These are phyloP conservation scores for Eleusine coracana DNA, from an alignment of 176 grass and related monocot species.

Conservation along the genomic window DNA sequence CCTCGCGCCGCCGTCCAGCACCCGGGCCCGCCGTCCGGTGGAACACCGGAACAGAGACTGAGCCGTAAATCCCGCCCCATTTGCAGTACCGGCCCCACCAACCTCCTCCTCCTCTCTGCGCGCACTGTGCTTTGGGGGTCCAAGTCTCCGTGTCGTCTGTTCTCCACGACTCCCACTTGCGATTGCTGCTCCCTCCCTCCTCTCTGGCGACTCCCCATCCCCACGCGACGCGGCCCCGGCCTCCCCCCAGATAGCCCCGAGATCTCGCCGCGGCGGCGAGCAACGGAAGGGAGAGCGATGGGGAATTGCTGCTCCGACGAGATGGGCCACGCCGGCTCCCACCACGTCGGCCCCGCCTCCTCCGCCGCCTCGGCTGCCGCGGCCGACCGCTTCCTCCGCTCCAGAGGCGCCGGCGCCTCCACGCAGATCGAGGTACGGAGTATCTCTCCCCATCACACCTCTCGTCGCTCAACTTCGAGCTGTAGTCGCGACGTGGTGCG, in stretches of 20 bases:
- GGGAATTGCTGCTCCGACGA: slow-evolving; percentile 98
- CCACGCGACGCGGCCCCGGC: background rate
- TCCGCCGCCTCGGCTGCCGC: slow-evolving; percentile 43
- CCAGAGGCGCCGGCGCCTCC: slow-evolving; percentile 62
- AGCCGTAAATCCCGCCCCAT: slow-evolving; percentile 33
- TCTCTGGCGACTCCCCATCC: background rate
- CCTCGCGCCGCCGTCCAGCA: slow-evolving; percentile 1
- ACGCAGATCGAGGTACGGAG: slow-evolving; percentile 89
- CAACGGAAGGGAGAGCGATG: slow-evolving; percentile 33
- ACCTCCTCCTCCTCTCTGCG: background rate
- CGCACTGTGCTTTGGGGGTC: slow-evolving; percentile 26
- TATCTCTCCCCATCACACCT: no score
- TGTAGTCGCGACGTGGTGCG: background rate
- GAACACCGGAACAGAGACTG: background rate
- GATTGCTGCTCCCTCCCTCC: slow-evolving; percentile 25
- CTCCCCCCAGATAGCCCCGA: slow-evolving; percentile 10
- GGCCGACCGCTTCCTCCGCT: slow-evolving; percentile 76
- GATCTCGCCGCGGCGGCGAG: slow-evolving; percentile 50
- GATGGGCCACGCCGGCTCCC: slow-evolving; percentile 43
- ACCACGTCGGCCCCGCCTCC: slow-evolving; percentile 47
- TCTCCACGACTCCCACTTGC: slow-evolving; percentile 21
- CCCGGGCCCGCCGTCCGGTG: background rate
- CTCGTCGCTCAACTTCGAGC: background rate
- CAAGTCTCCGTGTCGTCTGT: slow-evolving; percentile 41
- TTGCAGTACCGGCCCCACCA: background rate